Evolutionary conservation across 306 rosid genomes (phyloP).

Genomic region (Pterocarpus santalinus): DNA sequence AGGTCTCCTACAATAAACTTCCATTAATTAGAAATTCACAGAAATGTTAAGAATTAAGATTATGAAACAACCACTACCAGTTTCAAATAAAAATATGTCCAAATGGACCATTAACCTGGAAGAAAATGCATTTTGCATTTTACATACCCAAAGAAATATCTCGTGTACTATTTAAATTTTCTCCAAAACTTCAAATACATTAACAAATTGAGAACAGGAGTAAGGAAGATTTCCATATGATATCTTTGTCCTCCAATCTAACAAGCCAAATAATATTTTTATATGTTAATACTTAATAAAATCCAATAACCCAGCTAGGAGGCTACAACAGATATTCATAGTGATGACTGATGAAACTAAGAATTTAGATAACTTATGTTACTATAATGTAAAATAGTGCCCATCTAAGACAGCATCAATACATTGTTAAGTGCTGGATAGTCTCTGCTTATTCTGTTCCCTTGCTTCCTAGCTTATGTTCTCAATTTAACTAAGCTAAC

Average conservation of each 20-base stretch:
- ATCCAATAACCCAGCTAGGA: neutral
- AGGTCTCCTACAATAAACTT: slow-evolving; percentile 65
- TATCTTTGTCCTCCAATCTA: neutral
- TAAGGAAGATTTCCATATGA: neutral
- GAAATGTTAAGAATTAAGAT: slow-evolving; percentile 3
- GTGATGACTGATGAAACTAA: neutral
- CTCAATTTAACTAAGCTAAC: slow-evolving; percentile 14
- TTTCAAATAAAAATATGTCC: neutral
- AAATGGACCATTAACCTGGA: neutral
- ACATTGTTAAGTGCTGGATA: neutral
- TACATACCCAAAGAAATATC: neutral
- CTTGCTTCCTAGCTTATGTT: neutral
- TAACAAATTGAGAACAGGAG: neutral
- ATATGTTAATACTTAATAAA: neutral
- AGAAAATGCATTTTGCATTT: neutral
- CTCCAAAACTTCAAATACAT: neutral
- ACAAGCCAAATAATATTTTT: neutral
- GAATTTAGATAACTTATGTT: neutral
- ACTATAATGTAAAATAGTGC: neutral
- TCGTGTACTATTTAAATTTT: neutral
- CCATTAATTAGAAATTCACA: slow-evolving; percentile 39
- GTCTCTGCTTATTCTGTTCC: neutral
- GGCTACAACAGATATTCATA: slow-evolving; percentile 5
- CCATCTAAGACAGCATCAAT: neutral
- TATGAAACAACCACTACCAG: neutral